Evolutionary conservation across 2,329 filamentous ascomycete genomes (phyloP).

Genomic region (Didymella exigua): DNA sequence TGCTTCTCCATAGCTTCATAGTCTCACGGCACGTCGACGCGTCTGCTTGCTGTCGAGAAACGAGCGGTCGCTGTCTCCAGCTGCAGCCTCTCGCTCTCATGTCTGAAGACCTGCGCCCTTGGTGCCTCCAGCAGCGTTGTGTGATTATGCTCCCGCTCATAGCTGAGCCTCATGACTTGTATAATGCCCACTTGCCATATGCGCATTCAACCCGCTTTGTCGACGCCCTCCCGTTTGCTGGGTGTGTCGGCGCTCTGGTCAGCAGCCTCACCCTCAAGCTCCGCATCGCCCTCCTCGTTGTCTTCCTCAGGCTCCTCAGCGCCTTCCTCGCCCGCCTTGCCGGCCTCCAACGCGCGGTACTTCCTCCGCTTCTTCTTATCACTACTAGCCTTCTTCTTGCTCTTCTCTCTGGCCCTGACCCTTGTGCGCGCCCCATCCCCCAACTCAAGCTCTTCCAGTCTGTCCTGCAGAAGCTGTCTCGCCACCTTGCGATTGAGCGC

Average conservation of each 20-base stretch:
- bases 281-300: slow-evolving; percentile 51
- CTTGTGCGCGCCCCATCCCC: slow-evolving; percentile 71
- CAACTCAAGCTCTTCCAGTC: slow-evolving; percentile 74
- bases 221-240: background rate
- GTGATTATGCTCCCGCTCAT: background rate
- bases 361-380: slow-evolving; percentile 84
- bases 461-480: slow-evolving; percentile 74
- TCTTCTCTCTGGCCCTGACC: slow-evolving; percentile 67
- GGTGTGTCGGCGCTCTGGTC: background rate
- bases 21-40: background rate
- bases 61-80: too few relatives aligned
- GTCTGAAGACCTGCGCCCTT: background rate
- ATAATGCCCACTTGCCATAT: background rate
- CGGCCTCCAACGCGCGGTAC: slow-evolving; percentile 54
- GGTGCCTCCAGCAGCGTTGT: background rate
- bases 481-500: slow-evolving; percentile 88
- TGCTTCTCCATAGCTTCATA: background rate
- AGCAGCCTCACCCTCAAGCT: background rate
- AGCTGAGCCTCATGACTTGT: background rate
- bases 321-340: slow-evolving; percentile 57
- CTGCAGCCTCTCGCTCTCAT: background rate
- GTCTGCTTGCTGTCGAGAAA: background rate
- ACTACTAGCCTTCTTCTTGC: slow-evolving; percentile 74
- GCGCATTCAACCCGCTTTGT: slow-evolving; percentile 4
- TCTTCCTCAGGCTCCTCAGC: slow-evolving; percentile 69